Evolutionary conservation across 108 stramenopile species (phyloP).

Genomic region (Mediolabrus comicus): DNA sequence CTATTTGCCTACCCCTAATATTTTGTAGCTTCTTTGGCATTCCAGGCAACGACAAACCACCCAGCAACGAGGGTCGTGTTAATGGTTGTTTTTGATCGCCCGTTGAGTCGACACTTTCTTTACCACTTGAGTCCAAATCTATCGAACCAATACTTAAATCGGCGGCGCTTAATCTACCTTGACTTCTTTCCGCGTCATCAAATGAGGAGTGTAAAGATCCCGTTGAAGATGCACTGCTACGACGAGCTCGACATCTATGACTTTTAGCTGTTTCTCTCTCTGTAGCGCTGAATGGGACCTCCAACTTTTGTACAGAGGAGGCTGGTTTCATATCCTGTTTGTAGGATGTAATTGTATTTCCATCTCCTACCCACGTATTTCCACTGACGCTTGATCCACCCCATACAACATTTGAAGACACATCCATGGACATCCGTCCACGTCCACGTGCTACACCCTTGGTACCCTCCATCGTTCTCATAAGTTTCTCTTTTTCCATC

Average conservation of each 20-base stretch:
- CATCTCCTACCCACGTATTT: background rate
- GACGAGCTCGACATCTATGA: too few relatives aligned
- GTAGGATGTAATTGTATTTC: background rate
- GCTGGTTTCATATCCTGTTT: background rate
- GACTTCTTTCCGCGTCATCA: background rate
- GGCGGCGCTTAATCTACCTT: too few relatives aligned
- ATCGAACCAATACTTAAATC: background rate
- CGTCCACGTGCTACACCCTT: constrained; percentile 8
- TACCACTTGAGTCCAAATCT: background rate
- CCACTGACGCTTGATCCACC: background rate
- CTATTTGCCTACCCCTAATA: too few relatives aligned
- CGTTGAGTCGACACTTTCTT: background rate
- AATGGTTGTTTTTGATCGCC: background rate
- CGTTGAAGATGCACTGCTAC: too few relatives aligned
- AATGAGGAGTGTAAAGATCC: background rate
- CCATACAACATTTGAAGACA: background rate
- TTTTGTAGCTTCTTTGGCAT: too few relatives aligned
- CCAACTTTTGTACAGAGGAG: background rate
- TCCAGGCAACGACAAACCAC: too few relatives aligned
- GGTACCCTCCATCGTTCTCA: constrained; percentile 32
- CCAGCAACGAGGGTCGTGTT: too few relatives aligned
- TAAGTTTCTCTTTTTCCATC: constrained; percentile 30
- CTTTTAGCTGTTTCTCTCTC: background rate
- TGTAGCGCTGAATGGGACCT: background rate
- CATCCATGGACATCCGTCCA: background rate